Conservation (phyloP, 202 grass and related monocot genomes). For the Panicum hallii region DNA sequence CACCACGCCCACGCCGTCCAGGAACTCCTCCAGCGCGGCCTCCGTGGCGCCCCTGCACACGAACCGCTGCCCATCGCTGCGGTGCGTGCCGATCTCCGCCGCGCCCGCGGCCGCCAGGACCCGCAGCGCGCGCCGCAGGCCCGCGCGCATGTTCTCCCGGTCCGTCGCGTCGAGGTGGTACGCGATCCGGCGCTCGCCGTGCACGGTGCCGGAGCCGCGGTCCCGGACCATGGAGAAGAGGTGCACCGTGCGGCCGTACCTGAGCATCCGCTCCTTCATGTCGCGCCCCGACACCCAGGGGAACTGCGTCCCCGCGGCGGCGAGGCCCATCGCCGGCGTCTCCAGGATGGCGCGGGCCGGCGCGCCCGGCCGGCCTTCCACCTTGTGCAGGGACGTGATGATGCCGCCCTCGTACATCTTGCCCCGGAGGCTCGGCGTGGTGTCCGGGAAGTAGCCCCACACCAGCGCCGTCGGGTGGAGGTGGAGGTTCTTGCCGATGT, state of each 20-base stretch:
- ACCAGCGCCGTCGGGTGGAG: conserved; percentile 74
- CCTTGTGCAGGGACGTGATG: conserved; percentile 91
- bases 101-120: conserved; percentile 76
- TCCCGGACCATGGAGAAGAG: conserved; percentile 73
- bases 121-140: conserved; percentile 68
- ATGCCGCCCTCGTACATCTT: conserved; percentile 85
- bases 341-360: conserved; percentile 63
- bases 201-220: conserved; percentile 67
- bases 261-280: conserved; percentile 81
- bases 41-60: conserved; percentile 57
- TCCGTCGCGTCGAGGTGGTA: conserved; percentile 61
- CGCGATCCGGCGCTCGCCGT: conserved; percentile 63
- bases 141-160: conserved; percentile 66
- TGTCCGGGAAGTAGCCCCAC: conserved; percentile 91
- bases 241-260: conserved; percentile 71
- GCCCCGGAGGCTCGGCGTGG: conserved; percentile 55
- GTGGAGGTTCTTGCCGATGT: conserved; percentile 90
- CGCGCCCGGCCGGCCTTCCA: conserved; percentile 44
- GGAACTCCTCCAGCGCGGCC: conserved; percentile 72
- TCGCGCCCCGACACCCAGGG: conserved; percentile 86
- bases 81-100: conserved; percentile 81
- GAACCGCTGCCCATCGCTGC: conserved; percentile 83
- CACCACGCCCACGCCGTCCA: conserved; percentile 56
- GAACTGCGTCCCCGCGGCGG: conserved; percentile 46
- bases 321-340: conserved; percentile 62